These are phyloP conservation scores for Hortiboletus flavorubellus DNA, from an alignment of 768 basidiomycete genomes.

Conservation along the genomic window DNA sequence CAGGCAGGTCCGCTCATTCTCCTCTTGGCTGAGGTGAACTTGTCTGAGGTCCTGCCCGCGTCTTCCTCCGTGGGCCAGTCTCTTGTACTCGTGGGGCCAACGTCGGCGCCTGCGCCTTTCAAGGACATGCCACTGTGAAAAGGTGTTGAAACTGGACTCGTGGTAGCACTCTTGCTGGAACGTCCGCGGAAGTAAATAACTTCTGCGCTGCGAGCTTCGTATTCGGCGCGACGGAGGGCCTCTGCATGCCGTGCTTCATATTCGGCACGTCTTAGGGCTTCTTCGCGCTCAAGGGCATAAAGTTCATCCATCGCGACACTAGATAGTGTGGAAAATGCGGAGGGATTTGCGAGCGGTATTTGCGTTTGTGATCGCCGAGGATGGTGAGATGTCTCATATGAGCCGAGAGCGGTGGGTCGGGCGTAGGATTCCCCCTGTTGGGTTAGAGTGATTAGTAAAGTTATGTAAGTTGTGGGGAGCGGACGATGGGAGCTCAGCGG, in stretches of 20 bases:
- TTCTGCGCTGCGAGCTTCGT: constrained; percentile 51
- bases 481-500: constrained; percentile 7
- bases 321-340: constrained; percentile 67
- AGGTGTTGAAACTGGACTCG: constrained; percentile 56
- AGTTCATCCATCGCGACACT: constrained; percentile 86
- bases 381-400: constrained; percentile 39
- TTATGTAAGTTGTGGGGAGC: constrained; percentile 30
- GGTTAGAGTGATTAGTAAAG: constrained; percentile 15
- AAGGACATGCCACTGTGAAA: constrained; percentile 26
- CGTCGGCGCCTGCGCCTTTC: constrained; percentile 33
- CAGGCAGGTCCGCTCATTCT: constrained; percentile 56
- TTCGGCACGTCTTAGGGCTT: constrained; percentile 81
- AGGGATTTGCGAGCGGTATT: constrained; percentile 30
- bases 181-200: constrained; percentile 35
- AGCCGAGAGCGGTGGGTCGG: constrained; percentile 49
- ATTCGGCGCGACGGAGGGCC: constrained; percentile 61
- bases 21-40: constrained; percentile 34
- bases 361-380: constrained; percentile 29
- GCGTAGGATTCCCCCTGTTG: constrained; percentile 55
- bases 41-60: constrained; percentile 21
- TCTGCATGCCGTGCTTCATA: constrained; percentile 79
- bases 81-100: constrained; percentile 40
- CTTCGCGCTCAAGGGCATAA: constrained; percentile 82
- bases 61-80: constrained; percentile 33
- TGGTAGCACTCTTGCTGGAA: constrained; percentile 63